Percentiles rank a stretch among this genome's conserved stretches.
Evolutionary conservation across 208 protist genomes (phyloP).

Genomic region (Acanthamoeba royreba): DNA sequence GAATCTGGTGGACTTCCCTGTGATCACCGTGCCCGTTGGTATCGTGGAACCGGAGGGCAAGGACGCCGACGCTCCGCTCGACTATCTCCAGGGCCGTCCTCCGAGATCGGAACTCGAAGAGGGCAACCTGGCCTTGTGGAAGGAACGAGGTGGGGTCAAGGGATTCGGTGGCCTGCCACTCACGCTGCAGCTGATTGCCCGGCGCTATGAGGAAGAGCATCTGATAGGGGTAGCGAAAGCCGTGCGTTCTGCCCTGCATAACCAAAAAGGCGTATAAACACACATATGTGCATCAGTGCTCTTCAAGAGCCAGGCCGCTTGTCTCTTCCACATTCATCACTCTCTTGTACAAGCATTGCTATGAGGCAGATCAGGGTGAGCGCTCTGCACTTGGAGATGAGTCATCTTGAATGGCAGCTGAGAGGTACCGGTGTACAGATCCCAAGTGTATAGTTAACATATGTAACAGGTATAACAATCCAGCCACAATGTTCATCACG

Average conservation of each 20-base stretch:
- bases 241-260: background rate
- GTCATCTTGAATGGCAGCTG: too few relatives aligned
- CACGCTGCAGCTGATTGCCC: background rate
- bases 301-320: too few relatives aligned
- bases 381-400: too few relatives aligned
- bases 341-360: too few relatives aligned
- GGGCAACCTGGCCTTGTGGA: background rate
- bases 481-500: too few relatives aligned
- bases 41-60: background rate
- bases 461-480: too few relatives aligned
- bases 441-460: too few relatives aligned
- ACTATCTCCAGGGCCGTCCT: background rate
- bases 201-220: background rate
- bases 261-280: too few relatives aligned
- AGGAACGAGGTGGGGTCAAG: background rate
- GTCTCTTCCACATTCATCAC: too few relatives aligned
- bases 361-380: too few relatives aligned
- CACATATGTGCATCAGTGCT: too few relatives aligned
- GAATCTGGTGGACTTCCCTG: constrained; percentile 48
- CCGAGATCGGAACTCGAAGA: background rate
- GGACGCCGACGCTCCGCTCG: background rate
- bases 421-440: too few relatives aligned
- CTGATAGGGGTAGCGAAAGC: background rate
- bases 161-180: background rate
- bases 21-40: constrained; percentile 9